A percentile compares a stretch with the other conserved stretches of the same genome.
Evolutionary conservation across 2,329 filamentous ascomycete genomes (phyloP).

Genomic region (Zymoseptoria pseudotritici): DNA sequence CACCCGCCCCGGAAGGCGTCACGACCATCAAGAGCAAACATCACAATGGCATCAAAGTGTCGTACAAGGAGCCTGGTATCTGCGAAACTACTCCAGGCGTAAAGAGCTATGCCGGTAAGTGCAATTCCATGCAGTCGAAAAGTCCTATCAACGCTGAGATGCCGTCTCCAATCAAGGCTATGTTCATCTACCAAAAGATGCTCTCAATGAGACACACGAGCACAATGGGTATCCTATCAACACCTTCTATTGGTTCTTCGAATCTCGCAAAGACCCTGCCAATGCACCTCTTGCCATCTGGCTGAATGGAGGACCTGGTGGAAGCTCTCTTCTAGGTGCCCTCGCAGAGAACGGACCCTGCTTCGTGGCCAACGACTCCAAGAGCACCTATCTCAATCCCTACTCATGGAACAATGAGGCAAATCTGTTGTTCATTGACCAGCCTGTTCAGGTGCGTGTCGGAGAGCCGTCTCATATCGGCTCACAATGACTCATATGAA

Average conservation of each 20-base stretch:
- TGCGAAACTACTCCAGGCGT: slow-evolving; percentile 49
- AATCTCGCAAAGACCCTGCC: slow-evolving; percentile 47
- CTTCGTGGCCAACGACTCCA: slow-evolving; percentile 17
- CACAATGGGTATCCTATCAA: slow-evolving; percentile 40
- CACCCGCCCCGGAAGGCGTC: slow-evolving; percentile 25
- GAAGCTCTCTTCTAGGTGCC: slow-evolving; percentile 45
- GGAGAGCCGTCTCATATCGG: not conserved
- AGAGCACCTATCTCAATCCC: slow-evolving; percentile 41
- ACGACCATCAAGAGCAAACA: slow-evolving; percentile 33
- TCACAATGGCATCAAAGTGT: slow-evolving; percentile 40
- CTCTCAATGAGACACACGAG: slow-evolving; percentile 22
- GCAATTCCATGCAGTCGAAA: not conserved
- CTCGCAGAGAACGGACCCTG: slow-evolving; percentile 29
- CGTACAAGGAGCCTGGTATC: slow-evolving; percentile 47
- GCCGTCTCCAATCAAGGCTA: slow-evolving; percentile 28
- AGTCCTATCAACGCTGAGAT: not conserved
- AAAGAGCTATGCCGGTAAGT: slow-evolving; percentile 35
- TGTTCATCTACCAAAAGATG: slow-evolving; percentile 25
- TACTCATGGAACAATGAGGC: slow-evolving; percentile 54
- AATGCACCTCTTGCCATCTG: slow-evolving; percentile 53
- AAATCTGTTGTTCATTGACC: slow-evolving; percentile 48
- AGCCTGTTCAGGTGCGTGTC: slow-evolving; percentile 32
- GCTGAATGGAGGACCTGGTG: slow-evolving; percentile 55
- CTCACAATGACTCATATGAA: not conserved
- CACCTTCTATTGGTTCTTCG: slow-evolving; percentile 58